Percentiles rank a stretch among this genome's conserved stretches.
Evolutionary conservation across 257 asterid genomes (phyloP).

Genomic region (Nicotiana tomentosiformis): DNA sequence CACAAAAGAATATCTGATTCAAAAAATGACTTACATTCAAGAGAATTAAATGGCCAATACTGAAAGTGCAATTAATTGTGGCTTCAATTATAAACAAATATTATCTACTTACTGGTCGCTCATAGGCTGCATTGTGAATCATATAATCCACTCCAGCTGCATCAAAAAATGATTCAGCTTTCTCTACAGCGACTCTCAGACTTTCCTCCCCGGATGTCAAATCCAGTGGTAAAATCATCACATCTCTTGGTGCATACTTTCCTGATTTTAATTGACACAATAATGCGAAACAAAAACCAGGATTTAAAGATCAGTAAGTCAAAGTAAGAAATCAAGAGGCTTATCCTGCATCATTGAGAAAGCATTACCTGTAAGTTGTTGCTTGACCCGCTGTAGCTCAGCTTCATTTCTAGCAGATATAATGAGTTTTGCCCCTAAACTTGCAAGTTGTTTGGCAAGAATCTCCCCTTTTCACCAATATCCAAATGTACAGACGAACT

Average conservation of each 20-base stretch:
- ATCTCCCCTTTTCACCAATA: slow-evolving; percentile 59
- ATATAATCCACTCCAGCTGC: slow-evolving; percentile 94
- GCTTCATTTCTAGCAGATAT: slow-evolving; percentile 87
- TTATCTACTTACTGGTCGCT: slow-evolving; percentile 78
- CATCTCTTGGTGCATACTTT: slow-evolving; percentile 76
- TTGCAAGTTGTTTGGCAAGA: slow-evolving; percentile 88
- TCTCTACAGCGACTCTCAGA: slow-evolving; percentile 59
- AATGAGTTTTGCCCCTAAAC: slow-evolving; percentile 88
- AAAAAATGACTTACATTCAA: background rate
- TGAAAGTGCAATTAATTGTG: background rate
- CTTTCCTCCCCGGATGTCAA: slow-evolving; percentile 67
- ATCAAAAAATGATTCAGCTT: slow-evolving; percentile 69
- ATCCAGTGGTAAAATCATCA: slow-evolving; percentile 80
- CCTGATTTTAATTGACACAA: slow-evolving; percentile 43
- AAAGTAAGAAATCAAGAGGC: background rate
- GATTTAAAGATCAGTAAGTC: background rate
- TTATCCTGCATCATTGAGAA: slow-evolving; percentile 9
- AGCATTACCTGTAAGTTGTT: slow-evolving; percentile 53
- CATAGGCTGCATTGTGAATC: slow-evolving; percentile 96
- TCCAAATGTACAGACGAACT: slow-evolving; percentile 6
- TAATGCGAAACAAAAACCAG: background rate
- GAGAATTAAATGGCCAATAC: background rate
- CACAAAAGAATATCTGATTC: background rate
- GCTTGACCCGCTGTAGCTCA: slow-evolving; percentile 78
- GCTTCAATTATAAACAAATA: background rate